A percentile compares a stretch with the other conserved stretches of the same genome.
Evolutionary conservation across 78 protist genomes (phyloP).

Genomic region (Monosiga brevicollis): DNA sequence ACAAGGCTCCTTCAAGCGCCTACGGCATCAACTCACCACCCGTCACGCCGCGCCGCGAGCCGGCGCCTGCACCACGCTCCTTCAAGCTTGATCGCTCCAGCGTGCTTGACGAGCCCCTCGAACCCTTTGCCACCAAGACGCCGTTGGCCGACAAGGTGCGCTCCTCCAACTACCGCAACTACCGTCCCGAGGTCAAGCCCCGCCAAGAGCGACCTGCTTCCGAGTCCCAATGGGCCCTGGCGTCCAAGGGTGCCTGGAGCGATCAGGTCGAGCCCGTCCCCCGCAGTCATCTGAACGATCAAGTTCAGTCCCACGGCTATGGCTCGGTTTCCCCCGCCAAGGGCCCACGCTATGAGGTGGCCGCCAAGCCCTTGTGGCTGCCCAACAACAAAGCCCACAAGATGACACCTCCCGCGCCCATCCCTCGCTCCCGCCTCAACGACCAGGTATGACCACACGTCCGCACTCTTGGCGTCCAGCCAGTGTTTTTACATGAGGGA

Average conservation of each 20-base stretch:
- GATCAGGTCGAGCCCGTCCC: background rate
- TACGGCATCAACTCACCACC: background rate
- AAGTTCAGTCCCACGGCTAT: background rate
- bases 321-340: background rate
- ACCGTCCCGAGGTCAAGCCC: background rate
- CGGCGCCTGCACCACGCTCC: background rate
- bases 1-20: background rate
- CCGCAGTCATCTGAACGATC: background rate
- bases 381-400: background rate
- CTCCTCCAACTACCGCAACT: background rate
- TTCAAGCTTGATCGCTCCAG: background rate
- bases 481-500: background rate
- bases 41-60: background rate
- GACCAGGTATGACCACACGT: background rate
- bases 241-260: background rate
- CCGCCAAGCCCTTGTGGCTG: background rate
- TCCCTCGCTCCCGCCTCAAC: background rate
- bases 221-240: background rate
- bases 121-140: background rate
- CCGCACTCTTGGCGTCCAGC: background rate
- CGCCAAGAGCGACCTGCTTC: background rate
- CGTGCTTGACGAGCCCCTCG: background rate
- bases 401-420: background rate
- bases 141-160: background rate
- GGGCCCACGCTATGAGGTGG: background rate